Evolutionary conservation across 1,139 yeast species (phyloP).

Genomic region (Suhomyces bolitotheri): DNA sequence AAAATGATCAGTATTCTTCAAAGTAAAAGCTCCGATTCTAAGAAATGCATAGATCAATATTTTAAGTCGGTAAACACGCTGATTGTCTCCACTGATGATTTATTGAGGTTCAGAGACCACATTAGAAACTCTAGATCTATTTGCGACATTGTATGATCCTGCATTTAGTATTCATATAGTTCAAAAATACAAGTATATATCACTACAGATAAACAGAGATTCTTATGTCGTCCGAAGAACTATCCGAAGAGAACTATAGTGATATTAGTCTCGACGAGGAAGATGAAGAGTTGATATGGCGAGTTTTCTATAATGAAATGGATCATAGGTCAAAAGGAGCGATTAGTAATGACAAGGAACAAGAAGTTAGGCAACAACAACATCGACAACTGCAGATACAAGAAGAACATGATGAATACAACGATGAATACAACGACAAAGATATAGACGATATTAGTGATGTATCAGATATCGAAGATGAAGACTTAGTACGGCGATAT

Average conservation of each 20-base stretch:
- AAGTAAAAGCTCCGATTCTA: no score
- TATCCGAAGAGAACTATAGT: constrained; percentile 23
- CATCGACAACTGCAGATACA: neutral
- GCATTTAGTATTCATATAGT: neutral
- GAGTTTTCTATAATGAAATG: constrained; percentile 39
- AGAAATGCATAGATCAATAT: no score
- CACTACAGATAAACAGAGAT: neutral
- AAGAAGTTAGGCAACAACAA: constrained; percentile 5
- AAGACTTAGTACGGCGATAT: constrained; percentile 36
- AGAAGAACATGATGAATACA: constrained; percentile 16
- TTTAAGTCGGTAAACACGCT: no score
- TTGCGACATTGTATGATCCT: neutral
- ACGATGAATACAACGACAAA: constrained; percentile 15
- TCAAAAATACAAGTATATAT: constrained; percentile 1
- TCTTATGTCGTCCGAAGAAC: neutral
- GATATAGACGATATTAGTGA: constrained; percentile 24
- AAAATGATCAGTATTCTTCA: neutral
- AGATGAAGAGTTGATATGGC: constrained; percentile 48
- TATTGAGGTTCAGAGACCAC: no score
- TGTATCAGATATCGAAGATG: constrained; percentile 40
- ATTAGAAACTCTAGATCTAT: no score
- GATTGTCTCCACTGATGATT: no score
- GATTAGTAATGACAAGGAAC: neutral
- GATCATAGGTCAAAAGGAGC: constrained; percentile 5
- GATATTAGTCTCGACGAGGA: constrained; percentile 50